phyloP scores from a whole-genome alignment of 73 alveolate species.

The Strombidium stylifer region DNA sequence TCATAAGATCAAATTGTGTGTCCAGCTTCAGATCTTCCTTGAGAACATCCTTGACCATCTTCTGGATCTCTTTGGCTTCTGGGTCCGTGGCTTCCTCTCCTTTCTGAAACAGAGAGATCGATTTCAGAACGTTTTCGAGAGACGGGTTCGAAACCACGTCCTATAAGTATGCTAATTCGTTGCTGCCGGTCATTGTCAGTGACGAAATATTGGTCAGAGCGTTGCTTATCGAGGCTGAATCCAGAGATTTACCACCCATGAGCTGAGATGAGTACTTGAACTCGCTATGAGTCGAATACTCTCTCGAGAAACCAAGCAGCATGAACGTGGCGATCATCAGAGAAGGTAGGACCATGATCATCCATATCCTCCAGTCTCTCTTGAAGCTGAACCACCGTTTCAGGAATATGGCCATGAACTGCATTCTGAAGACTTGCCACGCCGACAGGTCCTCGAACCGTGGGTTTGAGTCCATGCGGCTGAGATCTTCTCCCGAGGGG shows the following conservation, averaged over 20 bases:
- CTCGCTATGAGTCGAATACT: too few relatives aligned
- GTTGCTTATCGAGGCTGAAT: not conserved
- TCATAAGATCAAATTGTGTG: not conserved
- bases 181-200: not conserved
- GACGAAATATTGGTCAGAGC: not conserved
- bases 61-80: too few relatives aligned
- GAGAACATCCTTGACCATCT: too few relatives aligned
- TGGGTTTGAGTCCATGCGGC: not conserved
- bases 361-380: constrained; percentile 52
- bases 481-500: not conserved
- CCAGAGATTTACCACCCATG: not conserved
- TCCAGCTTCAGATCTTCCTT: too few relatives aligned
- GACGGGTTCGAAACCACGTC: not conserved
- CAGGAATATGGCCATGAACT: not conserved
- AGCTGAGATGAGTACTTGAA: not conserved
- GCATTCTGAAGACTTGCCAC: not conserved
- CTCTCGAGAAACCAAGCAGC: too few relatives aligned
- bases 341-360: constrained; percentile 4
- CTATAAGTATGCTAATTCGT: too few relatives aligned
- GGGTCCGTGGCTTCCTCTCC: too few relatives aligned
- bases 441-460: not conserved
- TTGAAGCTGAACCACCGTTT: constrained; percentile 25
- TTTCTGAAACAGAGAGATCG: too few relatives aligned
- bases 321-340: not conserved
- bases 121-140: too few relatives aligned